phyloP scores from a whole-genome alignment of 2,329 filamentous ascomycete species.

The Fusarium pseudonygamai region DNA sequence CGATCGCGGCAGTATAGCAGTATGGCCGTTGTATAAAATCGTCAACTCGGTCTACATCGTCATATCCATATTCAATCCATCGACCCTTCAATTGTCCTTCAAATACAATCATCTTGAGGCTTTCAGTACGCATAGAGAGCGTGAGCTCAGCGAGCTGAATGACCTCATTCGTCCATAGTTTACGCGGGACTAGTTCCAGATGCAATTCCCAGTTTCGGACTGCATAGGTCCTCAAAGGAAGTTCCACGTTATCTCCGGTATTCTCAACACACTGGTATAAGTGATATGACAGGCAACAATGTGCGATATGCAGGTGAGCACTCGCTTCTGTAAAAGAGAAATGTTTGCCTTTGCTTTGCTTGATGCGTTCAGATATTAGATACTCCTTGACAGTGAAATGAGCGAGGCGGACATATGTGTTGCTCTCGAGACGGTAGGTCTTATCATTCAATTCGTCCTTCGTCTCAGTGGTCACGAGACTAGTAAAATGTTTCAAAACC shows the following conservation, averaged over 20 bases:
- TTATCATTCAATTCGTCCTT: rapidly evolving
- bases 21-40: not conserved
- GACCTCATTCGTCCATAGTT: rapidly evolving
- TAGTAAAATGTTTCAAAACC: not conserved
- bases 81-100: rapidly evolving
- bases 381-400: not conserved
- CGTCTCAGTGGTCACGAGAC: not conserved
- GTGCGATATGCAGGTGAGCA: rapidly evolving
- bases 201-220: rapidly evolving
- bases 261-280: rapidly evolving
- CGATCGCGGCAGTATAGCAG: not conserved
- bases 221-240: rapidly evolving
- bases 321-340: not conserved
- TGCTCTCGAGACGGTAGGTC: rapidly evolving
- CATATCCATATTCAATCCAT: rapidly evolving
- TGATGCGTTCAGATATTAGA: rapidly evolving
- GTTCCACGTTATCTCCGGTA: rapidly evolving
- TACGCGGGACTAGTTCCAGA: rapidly evolving
- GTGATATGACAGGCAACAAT: not conserved
- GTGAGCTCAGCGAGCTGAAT: rapidly evolving
- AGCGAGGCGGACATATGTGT: not conserved
- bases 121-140: rapidly evolving
- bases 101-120: rapidly evolving
- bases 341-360: rapidly evolving
- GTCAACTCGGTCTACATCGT: rapidly evolving